Conservation (phyloP, 1,284 basidiomycete genomes). For the Marasmius sp. region DNA sequence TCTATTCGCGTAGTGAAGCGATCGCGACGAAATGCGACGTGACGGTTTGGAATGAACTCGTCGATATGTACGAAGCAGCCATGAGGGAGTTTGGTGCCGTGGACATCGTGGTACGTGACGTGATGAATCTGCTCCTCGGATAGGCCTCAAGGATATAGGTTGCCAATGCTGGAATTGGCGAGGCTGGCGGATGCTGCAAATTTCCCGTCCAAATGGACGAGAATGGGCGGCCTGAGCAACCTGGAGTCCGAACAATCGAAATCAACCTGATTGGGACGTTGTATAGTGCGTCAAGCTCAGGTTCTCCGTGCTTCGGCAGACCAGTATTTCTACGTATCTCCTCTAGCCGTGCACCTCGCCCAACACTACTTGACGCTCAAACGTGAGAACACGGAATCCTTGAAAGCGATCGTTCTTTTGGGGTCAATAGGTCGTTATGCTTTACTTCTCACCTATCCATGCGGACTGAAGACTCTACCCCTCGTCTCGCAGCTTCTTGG, state of each 20-base stretch:
- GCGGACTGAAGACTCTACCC: no score
- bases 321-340: no score
- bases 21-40: constrained; percentile 34
- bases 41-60: constrained; percentile 39
- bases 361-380: constrained; percentile 29
- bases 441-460: no score
- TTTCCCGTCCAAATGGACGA: constrained; percentile 12
- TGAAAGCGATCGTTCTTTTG: constrained; percentile 35
- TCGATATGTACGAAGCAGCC: constrained; percentile 36
- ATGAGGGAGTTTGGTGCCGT: constrained; percentile 29
- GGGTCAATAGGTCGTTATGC: constrained; percentile 30
- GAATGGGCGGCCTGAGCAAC: constrained; percentile 27
- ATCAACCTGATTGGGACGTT: constrained; percentile 36
- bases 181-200: constrained; percentile 18
- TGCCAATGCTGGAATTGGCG: constrained; percentile 39
- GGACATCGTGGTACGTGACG: constrained; percentile 31
- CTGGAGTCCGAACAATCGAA: constrained; percentile 31
- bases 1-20: constrained; percentile 26
- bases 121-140: neutral
- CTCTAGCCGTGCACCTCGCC: constrained; percentile 31
- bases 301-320: neutral
- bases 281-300: constrained; percentile 27
- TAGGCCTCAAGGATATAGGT: constrained; percentile 20
- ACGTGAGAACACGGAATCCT: constrained; percentile 9
- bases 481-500: constrained; percentile 29